Conservation (phyloP, 148 eudicot species). For the Cornus kousa region DNA sequence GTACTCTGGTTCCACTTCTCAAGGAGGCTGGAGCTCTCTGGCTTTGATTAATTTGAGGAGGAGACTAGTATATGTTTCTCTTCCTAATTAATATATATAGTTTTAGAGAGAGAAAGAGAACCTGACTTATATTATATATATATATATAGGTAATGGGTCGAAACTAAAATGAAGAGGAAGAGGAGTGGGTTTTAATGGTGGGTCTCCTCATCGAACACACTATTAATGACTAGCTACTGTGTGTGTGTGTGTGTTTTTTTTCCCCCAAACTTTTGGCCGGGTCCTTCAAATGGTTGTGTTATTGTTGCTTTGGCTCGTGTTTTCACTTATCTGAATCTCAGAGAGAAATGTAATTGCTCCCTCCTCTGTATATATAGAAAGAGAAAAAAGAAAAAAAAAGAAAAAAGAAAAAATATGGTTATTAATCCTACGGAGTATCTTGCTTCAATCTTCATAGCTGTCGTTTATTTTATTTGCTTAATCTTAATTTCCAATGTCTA, state of each 20-base stretch:
- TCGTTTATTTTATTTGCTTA: not conserved
- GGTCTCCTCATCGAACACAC: not conserved
- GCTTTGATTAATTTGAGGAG: slow-evolving; percentile 22
- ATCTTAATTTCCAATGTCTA: too few species aligned
- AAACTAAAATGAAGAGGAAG: slow-evolving; percentile 3
- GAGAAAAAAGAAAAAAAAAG: not conserved
- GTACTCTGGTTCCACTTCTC: slow-evolving; percentile 70
- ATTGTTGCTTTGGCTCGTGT: not conserved
- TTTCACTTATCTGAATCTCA: not conserved
- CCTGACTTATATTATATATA: not conserved
- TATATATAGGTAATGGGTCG: too few species aligned
- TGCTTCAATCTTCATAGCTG: not conserved
- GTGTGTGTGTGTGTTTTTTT: not conserved
- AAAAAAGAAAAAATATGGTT: not conserved
- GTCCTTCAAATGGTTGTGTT: not conserved
- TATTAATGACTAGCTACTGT: not conserved
- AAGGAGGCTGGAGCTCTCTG: slow-evolving; percentile 71
- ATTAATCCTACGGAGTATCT: not conserved
- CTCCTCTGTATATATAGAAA: slow-evolving; percentile 17
- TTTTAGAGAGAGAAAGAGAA: not conserved
- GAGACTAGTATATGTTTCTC: not conserved
- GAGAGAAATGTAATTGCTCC: slow-evolving; percentile 16
- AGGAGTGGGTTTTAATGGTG: slow-evolving; percentile 8
- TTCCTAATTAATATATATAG: not conserved
- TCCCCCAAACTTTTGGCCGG: not conserved